phyloP scores from a whole-genome alignment of 805 yeast species.

The Saccharomyces mikatae region DNA sequence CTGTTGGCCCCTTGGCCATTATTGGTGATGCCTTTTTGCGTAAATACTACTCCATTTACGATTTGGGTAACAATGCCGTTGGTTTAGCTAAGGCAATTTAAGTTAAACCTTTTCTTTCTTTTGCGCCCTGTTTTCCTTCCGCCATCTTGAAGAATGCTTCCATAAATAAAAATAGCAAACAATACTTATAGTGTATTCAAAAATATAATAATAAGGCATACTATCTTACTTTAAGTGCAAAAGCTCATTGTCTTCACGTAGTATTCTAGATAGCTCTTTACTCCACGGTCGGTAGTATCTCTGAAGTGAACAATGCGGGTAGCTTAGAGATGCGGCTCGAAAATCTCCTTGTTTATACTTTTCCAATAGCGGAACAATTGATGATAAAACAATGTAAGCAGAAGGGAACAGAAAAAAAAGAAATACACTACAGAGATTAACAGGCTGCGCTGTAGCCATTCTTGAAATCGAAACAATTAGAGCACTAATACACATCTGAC shows the following conservation, averaged over 20 bases:
- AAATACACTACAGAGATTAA: not conserved
- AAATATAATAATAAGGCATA: not conserved
- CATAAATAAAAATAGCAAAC: not conserved
- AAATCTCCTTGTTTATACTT: not conserved
- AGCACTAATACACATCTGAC: not conserved
- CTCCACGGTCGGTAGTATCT: not conserved
- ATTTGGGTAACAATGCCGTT: constrained; percentile 82
- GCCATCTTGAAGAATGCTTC: not conserved
- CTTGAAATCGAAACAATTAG: not conserved
- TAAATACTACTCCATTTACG: constrained; percentile 89
- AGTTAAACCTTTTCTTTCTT: constrained; percentile 3
- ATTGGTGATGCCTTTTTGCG: constrained; percentile 97
- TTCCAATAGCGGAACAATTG: not conserved
- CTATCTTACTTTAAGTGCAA: not conserved
- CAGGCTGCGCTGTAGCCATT: not conserved
- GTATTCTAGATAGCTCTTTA: not conserved
- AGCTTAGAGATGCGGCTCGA: not conserved
- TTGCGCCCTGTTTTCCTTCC: not conserved
- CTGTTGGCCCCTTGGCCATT: constrained; percentile 93
- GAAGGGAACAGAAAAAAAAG: not conserved
- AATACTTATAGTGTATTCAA: not conserved
- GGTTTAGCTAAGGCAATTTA: constrained; percentile 79
- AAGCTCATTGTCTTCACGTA: not conserved
- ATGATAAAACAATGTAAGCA: not conserved
- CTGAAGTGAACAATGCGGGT: not conserved